phyloP scores from a whole-genome alignment of 2,329 filamentous ascomycete species.

The Domatiomyces catenatus region DNA sequence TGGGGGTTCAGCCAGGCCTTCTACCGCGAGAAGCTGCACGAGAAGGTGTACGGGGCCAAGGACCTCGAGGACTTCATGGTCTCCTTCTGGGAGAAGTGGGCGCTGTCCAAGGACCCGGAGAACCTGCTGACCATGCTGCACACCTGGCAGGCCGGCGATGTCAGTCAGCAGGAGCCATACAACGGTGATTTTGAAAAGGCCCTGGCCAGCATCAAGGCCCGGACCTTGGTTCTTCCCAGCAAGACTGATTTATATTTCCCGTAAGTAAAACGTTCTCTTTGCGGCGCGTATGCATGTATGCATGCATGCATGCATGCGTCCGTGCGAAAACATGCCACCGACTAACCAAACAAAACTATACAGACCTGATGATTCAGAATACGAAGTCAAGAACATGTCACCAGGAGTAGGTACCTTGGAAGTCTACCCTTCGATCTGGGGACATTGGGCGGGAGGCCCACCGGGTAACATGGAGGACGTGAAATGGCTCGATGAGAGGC shows the following conservation, averaged over 20 bases:
- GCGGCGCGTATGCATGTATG: no score
- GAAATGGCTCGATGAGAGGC: conserved; percentile 52
- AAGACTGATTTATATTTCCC: conserved; percentile 72
- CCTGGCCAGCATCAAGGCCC: conserved; percentile 56
- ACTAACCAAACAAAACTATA: not conserved
- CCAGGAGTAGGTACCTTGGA: conserved; percentile 41
- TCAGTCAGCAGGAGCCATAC: conserved; percentile 53
- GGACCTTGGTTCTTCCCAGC: conserved; percentile 52
- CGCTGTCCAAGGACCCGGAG: conserved; percentile 50
- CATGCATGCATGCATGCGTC: no score
- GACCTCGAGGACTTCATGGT: conserved; percentile 59
- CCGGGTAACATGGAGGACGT: conserved; percentile 56
- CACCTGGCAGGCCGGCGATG: conserved; percentile 64
- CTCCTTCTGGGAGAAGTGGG: conserved; percentile 64
- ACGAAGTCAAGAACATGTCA: conserved; percentile 51
- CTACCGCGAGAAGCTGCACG: conserved; percentile 56
- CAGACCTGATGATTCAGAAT: conserved; percentile 60
- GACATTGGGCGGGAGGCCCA: conserved; percentile 53
- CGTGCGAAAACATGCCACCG: no score
- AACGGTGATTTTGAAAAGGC: conserved; percentile 50
- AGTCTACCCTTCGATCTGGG: conserved; percentile 48
- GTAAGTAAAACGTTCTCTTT: no score
- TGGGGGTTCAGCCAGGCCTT: conserved; percentile 68
- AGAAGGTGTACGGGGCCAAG: conserved; percentile 48
- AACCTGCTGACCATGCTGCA: conserved; percentile 59